Conservation (phyloP, 768 basidiomycete genomes). For the Flagelloscypha sp. region DNA sequence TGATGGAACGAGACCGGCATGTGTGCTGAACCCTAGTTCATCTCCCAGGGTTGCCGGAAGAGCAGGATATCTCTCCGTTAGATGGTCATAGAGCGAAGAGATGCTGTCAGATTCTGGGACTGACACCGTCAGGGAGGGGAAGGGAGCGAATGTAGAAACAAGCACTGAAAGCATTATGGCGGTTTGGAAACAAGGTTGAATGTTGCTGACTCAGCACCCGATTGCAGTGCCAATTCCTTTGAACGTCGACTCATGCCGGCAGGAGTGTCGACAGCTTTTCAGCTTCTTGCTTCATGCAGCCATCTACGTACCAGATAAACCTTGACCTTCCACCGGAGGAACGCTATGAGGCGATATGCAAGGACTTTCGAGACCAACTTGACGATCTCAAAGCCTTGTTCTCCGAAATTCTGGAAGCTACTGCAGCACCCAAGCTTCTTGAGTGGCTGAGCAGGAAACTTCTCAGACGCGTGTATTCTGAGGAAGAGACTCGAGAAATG, state of each 20-base stretch:
- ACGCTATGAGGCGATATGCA: conserved; percentile 24
- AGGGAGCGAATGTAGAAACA: conserved; percentile 54
- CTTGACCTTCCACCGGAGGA: conserved; percentile 22
- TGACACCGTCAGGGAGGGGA: conserved; percentile 44
- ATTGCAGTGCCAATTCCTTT: too few relatives aligned
- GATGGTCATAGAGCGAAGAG: conserved; percentile 31
- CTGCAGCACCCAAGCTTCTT: conserved; percentile 17
- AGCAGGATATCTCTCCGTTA: conserved; percentile 38
- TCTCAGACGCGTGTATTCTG: conserved; percentile 21
- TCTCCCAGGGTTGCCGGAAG: conserved; percentile 36
- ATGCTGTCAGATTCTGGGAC: conserved; percentile 34
- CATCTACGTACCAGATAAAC: conserved; percentile 24
- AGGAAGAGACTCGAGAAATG: conserved; percentile 27
- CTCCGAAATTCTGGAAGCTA: conserved; percentile 17
- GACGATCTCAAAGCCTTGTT: conserved; percentile 20
- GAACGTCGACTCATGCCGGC: too few relatives aligned
- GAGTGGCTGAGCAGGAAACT: conserved; percentile 17
- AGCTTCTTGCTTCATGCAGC: too few relatives aligned
- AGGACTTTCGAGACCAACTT: conserved; percentile 20
- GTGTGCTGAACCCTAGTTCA: conserved; percentile 33
- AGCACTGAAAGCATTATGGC: too few relatives aligned
- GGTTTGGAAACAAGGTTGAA: too few relatives aligned
- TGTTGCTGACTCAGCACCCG: too few relatives aligned
- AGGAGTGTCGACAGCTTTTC: too few relatives aligned
- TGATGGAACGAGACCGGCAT: conserved; percentile 30